Base-by-base conservation (phyloP, 179 eudicot genomes). In the Silene coronaria region DNA sequence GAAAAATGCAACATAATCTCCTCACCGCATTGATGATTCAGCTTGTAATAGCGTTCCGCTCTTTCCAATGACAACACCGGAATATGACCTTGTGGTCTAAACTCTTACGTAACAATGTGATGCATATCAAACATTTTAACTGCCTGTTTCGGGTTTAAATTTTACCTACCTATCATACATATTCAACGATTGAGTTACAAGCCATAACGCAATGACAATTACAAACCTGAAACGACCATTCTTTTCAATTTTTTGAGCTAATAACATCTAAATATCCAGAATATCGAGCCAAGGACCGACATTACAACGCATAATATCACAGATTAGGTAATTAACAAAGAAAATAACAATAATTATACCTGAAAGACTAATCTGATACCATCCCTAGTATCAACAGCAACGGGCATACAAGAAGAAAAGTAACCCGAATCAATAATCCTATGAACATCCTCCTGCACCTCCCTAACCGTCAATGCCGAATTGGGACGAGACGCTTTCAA, bases 391-490 rank as follows among this genome's bases (percentile, higher is more conserved):
- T 95, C 99, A 3, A 89, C 90, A 6, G 99, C 97, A 11, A 95
- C 89, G 1, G 99, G 99, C 89, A 93, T 83, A 79, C 99, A 95
- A 42, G 97, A 91, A 81, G 83, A 81, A 75, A 95, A 95, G 81
- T 89, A 95, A 13, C 99, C 99, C 72, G 90, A 87, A 53, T 86
- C 88, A 74, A 92, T 91, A 74, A 95, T 89, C 84, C 99, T 78
- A 70, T 88, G 97, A 65, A 93, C 97, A 82, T 95, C 99, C 72
- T 95, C 99, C 79, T 95, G 96, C 21, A 95, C 99, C 71, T 95
- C 99, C 46, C 87, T 82, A 19, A 88, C 91, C 0, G 97, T 95
- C 69, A 95, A 87, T 0, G 97, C 99, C 1, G 96, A 85, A 72
- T 90, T 95, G 0, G 97, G 92, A 1, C 97, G 82, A 36, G 86